Evolutionary conservation across 257 asterid species (phyloP).

Genomic region (Solanum pinnatisectum): DNA sequence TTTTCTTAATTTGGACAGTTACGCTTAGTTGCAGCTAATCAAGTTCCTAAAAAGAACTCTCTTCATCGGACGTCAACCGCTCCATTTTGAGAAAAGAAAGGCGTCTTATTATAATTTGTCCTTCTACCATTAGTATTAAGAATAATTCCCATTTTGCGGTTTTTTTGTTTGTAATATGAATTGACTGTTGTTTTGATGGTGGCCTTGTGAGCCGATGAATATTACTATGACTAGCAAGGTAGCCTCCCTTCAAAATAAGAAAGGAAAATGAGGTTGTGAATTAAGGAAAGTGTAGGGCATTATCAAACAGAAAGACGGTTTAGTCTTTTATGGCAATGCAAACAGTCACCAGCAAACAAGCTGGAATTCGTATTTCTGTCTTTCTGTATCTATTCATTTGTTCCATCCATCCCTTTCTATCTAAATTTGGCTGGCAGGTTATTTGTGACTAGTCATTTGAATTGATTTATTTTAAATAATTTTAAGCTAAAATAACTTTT

Average conservation of each 20-base stretch:
- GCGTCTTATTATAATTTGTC: background rate
- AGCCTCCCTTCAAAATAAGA: background rate
- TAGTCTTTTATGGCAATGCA: conserved; percentile 1
- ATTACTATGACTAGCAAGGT: background rate
- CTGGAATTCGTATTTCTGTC: background rate
- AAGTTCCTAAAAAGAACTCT: conserved; percentile 23
- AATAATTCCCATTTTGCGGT: background rate
- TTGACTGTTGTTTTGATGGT: background rate
- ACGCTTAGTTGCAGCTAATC: conserved; percentile 25
- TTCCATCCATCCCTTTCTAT: background rate
- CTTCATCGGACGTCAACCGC: conserved; percentile 48
- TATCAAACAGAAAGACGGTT: background rate
- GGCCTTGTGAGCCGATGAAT: background rate
- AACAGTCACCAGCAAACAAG: background rate
- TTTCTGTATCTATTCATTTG: background rate
- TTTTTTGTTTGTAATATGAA: background rate
- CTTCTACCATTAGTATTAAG: too few relatives aligned
- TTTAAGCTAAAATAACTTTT: too few relatives aligned
- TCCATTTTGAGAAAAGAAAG: conserved; percentile 25
- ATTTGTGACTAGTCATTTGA: too few relatives aligned
- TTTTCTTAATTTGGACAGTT: conserved; percentile 22
- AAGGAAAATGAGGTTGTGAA: background rate
- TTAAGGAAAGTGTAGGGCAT: background rate
- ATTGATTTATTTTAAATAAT: too few relatives aligned
- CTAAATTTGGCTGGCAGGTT: background rate